Evolutionary conservation across 2,329 filamentous ascomycete species (phyloP), one percentile per base, ranked within the genome.

Genomic region (Raffaelea ambrosiae): DNA sequence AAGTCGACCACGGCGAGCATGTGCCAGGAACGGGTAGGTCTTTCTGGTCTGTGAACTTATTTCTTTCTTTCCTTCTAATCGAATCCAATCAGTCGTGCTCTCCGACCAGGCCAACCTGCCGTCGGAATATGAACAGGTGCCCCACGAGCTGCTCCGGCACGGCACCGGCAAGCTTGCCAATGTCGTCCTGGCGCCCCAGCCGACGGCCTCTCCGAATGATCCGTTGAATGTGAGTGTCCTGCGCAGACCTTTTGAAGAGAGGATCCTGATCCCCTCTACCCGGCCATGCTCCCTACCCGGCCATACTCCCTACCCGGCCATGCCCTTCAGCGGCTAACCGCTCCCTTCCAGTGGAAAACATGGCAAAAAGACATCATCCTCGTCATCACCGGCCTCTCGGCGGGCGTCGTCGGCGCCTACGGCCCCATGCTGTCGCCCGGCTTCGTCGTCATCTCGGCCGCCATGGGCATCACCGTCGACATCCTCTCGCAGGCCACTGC

Each of bases 341-440:
- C 8, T 7, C 19, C 7, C 14, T 8, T 43, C 5, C 13, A 54
- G 50, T 54, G 53, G 53, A 50, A 50, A 2, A 42, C 40, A 5
- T 54, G 53, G 53, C 36, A 43, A 29, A 73, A 73, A 52, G 70
- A 73, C 53, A 46, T 65, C 9, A 64, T 72, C 33, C 64, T 73
- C 22, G 57, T 68, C 47, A 69, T 73, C 52, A 66, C 70, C 4
- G 65, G 66, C 29, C 62, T 74, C 42, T 66, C 66, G 0, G 69
- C 71, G 2, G 67, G 65, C 7, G 67, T 75, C 0, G 69, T 74
- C 3, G 72, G 72, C 31, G 71, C 71, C 2, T 75, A 71, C 50
- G 71, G 71, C 1, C 71, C 71, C 1, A 74, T 75, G 71, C 66
- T 74, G 4, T 67, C 66, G 1, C 71, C 71, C 3, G 71, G 72